A percentile compares a stretch with the other conserved stretches of the same genome.
Evolutionary conservation across 2,329 filamentous ascomycete species (phyloP).

Genomic region (Orbilia ellipsospora): DNA sequence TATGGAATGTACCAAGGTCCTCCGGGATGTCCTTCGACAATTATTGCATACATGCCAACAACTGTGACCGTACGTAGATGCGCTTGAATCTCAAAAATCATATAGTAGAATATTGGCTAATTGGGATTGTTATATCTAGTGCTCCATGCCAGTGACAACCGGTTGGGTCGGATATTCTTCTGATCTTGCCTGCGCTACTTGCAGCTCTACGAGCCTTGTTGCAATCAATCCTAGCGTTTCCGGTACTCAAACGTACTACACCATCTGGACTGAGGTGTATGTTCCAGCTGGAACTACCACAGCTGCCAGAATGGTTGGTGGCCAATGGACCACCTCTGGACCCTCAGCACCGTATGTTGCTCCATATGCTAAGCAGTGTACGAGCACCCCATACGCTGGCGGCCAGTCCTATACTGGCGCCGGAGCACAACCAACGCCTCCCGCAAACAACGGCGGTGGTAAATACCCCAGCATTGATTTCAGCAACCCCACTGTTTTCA

Average conservation of each 20-base stretch:
- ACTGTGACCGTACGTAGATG: slow-evolving; percentile 40
- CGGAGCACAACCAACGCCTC: neutral
- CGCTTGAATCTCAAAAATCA: slow-evolving; percentile 1
- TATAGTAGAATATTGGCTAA: slow-evolving; percentile 11
- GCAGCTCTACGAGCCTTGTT: slow-evolving; percentile 48
- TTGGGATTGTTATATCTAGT: slow-evolving; percentile 12
- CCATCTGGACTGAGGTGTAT: slow-evolving; percentile 49
- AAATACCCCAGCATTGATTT: slow-evolving; percentile 39
- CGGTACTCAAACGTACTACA: slow-evolving; percentile 33
- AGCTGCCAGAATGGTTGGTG: slow-evolving; percentile 16
- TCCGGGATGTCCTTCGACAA: slow-evolving; percentile 44
- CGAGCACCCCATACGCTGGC: slow-evolving; percentile 7
- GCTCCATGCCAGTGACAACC: slow-evolving; percentile 42
- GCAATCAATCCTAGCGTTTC: slow-evolving; percentile 32
- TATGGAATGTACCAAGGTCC: slow-evolving; percentile 53
- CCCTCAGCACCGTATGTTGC: slow-evolving; percentile 26
- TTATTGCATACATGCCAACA: slow-evolving; percentile 53
- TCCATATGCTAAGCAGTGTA: slow-evolving; percentile 44
- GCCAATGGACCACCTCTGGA: slow-evolving; percentile 32
- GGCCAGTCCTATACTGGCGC: slow-evolving; percentile 3
- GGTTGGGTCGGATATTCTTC: slow-evolving; percentile 49
- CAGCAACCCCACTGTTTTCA: slow-evolving; percentile 43
- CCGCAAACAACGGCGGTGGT: neutral
- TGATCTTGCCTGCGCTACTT: slow-evolving; percentile 44
- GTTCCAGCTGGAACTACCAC: slow-evolving; percentile 37